Conservation (phyloP, 257 asterid species). For the Nicotiana noctiflora region DNA sequence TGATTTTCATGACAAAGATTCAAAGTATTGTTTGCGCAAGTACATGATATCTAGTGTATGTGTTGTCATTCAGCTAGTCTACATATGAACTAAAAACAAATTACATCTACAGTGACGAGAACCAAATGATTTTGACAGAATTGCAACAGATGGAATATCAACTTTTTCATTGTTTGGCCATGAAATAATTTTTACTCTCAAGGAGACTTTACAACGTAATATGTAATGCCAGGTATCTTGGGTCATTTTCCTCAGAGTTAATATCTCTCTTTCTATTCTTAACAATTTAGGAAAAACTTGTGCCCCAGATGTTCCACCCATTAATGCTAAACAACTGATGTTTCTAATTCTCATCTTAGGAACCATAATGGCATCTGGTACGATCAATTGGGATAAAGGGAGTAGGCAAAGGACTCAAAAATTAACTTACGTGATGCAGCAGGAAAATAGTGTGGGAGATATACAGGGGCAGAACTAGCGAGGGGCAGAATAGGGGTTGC, state of each 20-base stretch:
- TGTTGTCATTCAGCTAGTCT: not conserved
- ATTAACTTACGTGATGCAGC: not conserved
- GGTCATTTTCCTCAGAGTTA: not conserved
- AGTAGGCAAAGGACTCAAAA: not conserved
- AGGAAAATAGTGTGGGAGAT: not conserved
- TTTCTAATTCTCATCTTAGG: not conserved
- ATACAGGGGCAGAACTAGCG: too few relatives aligned
- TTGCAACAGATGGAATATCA: not conserved
- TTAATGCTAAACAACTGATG: not conserved
- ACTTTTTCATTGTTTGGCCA: not conserved
- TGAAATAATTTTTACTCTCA: not conserved
- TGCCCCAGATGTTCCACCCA: not conserved
- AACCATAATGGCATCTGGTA: not conserved
- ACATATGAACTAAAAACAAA: not conserved
- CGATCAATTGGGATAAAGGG: not conserved
- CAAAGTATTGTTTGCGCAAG: not conserved
- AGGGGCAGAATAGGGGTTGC: too few relatives aligned
- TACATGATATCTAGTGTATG: slow-evolving; percentile 1
- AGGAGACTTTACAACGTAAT: not conserved
- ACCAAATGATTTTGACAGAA: not conserved
- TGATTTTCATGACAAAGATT: not conserved
- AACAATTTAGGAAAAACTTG: not conserved
- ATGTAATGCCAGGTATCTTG: not conserved
- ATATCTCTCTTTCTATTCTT: not conserved
- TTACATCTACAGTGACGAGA: not conserved